Conservation (phyloP, 2,329 filamentous ascomycete genomes). For the Spiromastix sp. region DNA sequence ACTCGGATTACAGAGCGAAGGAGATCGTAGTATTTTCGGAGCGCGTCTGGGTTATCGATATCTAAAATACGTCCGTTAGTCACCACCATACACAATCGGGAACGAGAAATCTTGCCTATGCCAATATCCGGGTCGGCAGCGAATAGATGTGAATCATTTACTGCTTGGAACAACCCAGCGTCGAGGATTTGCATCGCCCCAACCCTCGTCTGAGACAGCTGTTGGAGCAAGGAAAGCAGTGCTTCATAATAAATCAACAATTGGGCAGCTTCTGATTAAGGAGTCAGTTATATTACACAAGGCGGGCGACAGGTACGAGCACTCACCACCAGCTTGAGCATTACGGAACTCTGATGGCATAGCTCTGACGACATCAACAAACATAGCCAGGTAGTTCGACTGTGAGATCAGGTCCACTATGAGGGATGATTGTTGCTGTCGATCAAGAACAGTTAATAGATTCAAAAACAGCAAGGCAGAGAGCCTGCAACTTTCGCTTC, state of each 20-base stretch:
- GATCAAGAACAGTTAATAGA: slow-evolving; percentile 62
- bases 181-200: slow-evolving; percentile 83
- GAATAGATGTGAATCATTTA: slow-evolving; percentile 78
- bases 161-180: slow-evolving; percentile 71
- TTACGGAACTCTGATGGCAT: slow-evolving; percentile 63
- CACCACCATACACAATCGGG: slow-evolving; percentile 2
- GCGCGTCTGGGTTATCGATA: slow-evolving; percentile 56
- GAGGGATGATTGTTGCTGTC: slow-evolving; percentile 59
- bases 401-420: slow-evolving; percentile 71
- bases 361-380: slow-evolving; percentile 76
- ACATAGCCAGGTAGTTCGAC: slow-evolving; percentile 81
- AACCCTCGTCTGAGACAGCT: slow-evolving; percentile 71
- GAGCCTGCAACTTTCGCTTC: slow-evolving; percentile 70
- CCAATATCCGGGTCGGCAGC: slow-evolving; percentile 86
- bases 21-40: slow-evolving; percentile 74
- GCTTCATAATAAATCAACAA: slow-evolving; percentile 57
- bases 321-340: slow-evolving; percentile 46
- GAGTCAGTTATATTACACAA: background rate
- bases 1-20: slow-evolving; percentile 72
- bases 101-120: slow-evolving; percentile 39
- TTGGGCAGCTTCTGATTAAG: slow-evolving; percentile 40
- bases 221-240: slow-evolving; percentile 70
- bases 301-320: background rate
- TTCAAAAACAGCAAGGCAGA: slow-evolving; percentile 79
- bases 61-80: slow-evolving; percentile 31